Evolutionary conservation across 179 eudicot species (phyloP).

Genomic region (Amaranthus tricolor): DNA sequence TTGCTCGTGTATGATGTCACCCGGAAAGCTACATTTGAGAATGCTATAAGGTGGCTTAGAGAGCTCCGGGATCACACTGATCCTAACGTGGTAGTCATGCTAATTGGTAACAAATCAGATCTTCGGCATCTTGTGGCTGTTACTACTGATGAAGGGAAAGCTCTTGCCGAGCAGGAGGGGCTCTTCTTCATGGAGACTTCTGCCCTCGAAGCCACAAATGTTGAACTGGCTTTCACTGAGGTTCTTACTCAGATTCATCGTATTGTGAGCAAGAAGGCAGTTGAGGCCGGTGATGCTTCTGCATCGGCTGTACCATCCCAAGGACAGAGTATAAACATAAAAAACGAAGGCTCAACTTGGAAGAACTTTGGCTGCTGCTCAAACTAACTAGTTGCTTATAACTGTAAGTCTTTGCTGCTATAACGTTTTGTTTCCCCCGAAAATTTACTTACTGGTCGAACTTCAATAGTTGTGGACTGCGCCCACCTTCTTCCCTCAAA

Average conservation of each 20-base stretch:
- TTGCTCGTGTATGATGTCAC: conserved; percentile 38
- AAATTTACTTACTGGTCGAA: not conserved
- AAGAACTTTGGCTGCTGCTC: conserved; percentile 42
- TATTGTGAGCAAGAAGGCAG: conserved; percentile 40
- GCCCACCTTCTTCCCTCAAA: not conserved
- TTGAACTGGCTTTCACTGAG: conserved; percentile 35
- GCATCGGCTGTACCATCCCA: conserved; percentile 35
- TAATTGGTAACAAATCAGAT: conserved; percentile 41
- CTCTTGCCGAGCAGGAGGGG: conserved; percentile 36
- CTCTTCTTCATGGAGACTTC: conserved; percentile 40
- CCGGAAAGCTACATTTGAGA: conserved; percentile 38
- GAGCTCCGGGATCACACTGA: conserved; percentile 40
- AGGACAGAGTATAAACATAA: conserved; percentile 32
- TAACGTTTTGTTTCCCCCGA: not conserved
- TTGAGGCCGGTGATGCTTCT: conserved; percentile 39
- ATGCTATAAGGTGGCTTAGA: conserved; percentile 38
- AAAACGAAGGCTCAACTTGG: conserved; percentile 35
- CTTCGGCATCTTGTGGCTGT: conserved; percentile 38
- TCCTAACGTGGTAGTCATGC: conserved; percentile 41
- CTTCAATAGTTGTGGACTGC: not conserved
- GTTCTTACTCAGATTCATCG: conserved; percentile 38
- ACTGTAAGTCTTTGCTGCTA: not conserved
- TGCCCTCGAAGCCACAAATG: conserved; percentile 40
- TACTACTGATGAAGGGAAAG: conserved; percentile 32
- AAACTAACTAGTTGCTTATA: conserved; percentile 27